Base-by-base conservation (phyloP, 306 rosid genomes). In the Castanospermum australe region DNA sequence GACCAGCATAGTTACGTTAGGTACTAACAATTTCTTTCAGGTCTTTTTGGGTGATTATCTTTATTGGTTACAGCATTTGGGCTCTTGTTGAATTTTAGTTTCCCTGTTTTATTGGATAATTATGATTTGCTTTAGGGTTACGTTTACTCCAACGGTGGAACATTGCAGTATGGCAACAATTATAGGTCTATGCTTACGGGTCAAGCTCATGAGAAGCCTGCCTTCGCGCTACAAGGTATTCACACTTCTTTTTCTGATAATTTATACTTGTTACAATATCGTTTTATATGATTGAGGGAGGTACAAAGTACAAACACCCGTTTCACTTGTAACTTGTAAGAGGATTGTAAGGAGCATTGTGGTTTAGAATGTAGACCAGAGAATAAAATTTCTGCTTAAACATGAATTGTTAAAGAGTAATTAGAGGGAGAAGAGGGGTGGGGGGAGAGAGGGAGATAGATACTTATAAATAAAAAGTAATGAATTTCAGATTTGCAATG, bases 91-190 rank as follows among this genome's bases (percentile, higher is more conserved):
- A 54, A 28, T 28, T 39, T 45, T 71, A 51, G 5, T 78, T 68
- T 63, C 20, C 4, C 76, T 79, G 4, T 51, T 52, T 41, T 56
- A 6, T 51, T 55, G 56, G 59, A 67, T 15, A 9, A 64, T 65
- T 80, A 35, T 71, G 70, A 20, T 73, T 85, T 82, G 57, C 20
- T 45, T 67, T 84, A 96, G 97, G 85, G 96, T 96, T 60, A 96
- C 94, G 6, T 96, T 96, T 87, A 93, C 98, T 70, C 98, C 99
- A 9, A 93, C 98, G 0, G 96, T 96, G 70, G 92, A 91, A 87
- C 99, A 96, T 84, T 96, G 99, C 77, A 93, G 96, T 71, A 96
- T 96, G 99, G 99, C 97, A 13, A 87, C 98, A 1, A 75, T 96
- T 73, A 96, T 96, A 76, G 99, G 99, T 75, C 90, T 96, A 48